Base-by-base conservation (phyloP, 2,329 filamentous ascomycete genomes). In the Trichoderma endophyticum region DNA sequence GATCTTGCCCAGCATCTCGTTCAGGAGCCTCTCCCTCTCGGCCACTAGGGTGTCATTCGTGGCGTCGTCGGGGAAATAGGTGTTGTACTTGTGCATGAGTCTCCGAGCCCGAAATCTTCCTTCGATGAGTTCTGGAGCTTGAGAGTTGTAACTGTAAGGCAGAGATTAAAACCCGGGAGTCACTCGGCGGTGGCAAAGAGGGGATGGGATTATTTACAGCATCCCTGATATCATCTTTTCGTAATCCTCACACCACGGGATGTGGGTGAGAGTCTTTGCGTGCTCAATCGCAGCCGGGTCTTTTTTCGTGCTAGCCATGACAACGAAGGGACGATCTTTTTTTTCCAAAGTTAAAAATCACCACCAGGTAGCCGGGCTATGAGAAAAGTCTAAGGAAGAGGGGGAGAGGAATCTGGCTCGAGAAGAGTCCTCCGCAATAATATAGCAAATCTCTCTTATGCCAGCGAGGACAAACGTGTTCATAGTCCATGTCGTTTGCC, bases 141-240 rank as follows among this genome's bases (percentile, higher is more conserved):
- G 80, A 26, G 83, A 79, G 75, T 88, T 80, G 79, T 90, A 90
- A 43, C 86, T 88, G 63, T 21, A 14, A 34, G 15, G 30, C 18
- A 60, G n/a, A 24, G 11, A 60, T 12, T 12, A 32, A 62, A n/a
- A 32, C 5, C 12, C 5, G 32, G 15, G 12, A 12, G 39, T n/a
- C n/a, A 36, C 26, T 28, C 21, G 32, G 59, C 15, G 32, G 30
- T 12, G 14, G 15, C 30, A 39, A 24, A 57, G 24, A 30, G 67
- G 24, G 5, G 43, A 48, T 3, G 56, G 28, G 51, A 54, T 51
- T 21, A 43, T 83, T 75, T 78, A 88, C 87, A 90, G 81, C 82
- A 90, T 87, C 32, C 88, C 88, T 0, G 87, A 90, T 62, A 91
- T 87, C 88, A 91, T 90, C 76, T 86, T 88, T 76, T 90, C 87